Evolutionary conservation across 805 yeast genomes (phyloP), one percentile per base, ranked within the genome.

Genomic region (Saccharomycopsis oosterbeekiorum): DNA sequence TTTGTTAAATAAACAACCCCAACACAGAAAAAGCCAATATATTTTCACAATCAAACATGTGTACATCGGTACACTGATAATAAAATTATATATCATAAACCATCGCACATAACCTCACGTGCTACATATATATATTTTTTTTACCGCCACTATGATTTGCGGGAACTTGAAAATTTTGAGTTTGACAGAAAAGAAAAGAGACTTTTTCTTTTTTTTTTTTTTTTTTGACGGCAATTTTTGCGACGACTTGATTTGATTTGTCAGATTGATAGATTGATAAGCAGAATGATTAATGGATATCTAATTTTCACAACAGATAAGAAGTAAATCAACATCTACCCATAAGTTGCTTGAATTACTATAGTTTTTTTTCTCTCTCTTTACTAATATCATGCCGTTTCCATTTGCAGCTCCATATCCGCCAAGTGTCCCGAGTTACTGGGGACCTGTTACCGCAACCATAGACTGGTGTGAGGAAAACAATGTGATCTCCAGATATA

Each of bases 401-500:
- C 53, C 53, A 10, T 50, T 62, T 19, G 54, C 62, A 12, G 36
- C 58, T 19, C 58, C 63, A 4, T 63, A 63, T 56, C 53, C 60
- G 4, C 15, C 14, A 17, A 26, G 21, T 3, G 59, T 56, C 53
- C 21, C 57, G 12, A 57, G 59, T 29, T 64, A 55, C 50, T 89
- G 97, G 97, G 94, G 94, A 0, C 74, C 77, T 4, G 88, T 88
- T 2, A 91, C 98, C 0, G 82, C 97, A 43, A 92, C 98, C n/a
- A 94, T 94, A 43, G 99, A 93, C 70, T 93, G 98, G 98, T 93
- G 99, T 74, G 99, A 93, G 70, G 98, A 94, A 73, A 93, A 93
- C 75, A 93, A 93, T 70, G 93, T 91, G 11, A 88, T 92, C 1
- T 81, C 93, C 12, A 81, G 80, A 12, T 94, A 88, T 69, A 79